Conservation (phyloP, 495 filamentous ascomycete species). For the Endocarpon pusillum region DNA sequence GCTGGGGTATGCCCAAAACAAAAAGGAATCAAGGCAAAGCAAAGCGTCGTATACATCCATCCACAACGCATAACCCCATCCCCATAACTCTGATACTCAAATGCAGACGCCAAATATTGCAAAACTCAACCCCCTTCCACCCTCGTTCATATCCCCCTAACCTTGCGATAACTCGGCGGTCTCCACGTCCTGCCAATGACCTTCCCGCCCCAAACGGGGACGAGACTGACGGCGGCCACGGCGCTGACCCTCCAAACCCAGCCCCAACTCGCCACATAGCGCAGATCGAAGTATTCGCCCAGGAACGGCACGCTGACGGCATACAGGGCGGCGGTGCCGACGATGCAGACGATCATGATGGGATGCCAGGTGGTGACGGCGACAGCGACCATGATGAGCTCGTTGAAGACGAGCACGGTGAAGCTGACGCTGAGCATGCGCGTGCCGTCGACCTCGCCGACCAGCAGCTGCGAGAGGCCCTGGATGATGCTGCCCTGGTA, state of each 20-base stretch:
- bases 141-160: slow-evolving; percentile 40
- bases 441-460: slow-evolving; percentile 46
- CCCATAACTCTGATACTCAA: too few species aligned
- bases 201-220: slow-evolving; percentile 80
- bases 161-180: slow-evolving; percentile 92
- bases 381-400: slow-evolving; percentile 90
- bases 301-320: slow-evolving; percentile 75
- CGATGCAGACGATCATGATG: slow-evolving; percentile 69
- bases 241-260: slow-evolving; percentile 81
- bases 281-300: slow-evolving; percentile 76
- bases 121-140: slow-evolving; percentile 1
- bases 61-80: too few species aligned
- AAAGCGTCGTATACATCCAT: too few species aligned
- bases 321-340: slow-evolving; percentile 68
- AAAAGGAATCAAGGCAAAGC: too few species aligned
- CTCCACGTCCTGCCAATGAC: slow-evolving; percentile 64
- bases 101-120: too few species aligned
- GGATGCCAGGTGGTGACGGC: slow-evolving; percentile 96
- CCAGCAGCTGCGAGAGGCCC: slow-evolving; percentile 72
- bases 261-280: slow-evolving; percentile 56
- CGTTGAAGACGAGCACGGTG: slow-evolving; percentile 83
- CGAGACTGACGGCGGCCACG: slow-evolving; percentile 57
- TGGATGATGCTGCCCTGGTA: slow-evolving; percentile 95
- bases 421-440: slow-evolving; percentile 83
- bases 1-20: too few species aligned